phyloP scores from a whole-genome alignment of 148 eudicot genomes.

The Talinum fruticosum region DNA sequence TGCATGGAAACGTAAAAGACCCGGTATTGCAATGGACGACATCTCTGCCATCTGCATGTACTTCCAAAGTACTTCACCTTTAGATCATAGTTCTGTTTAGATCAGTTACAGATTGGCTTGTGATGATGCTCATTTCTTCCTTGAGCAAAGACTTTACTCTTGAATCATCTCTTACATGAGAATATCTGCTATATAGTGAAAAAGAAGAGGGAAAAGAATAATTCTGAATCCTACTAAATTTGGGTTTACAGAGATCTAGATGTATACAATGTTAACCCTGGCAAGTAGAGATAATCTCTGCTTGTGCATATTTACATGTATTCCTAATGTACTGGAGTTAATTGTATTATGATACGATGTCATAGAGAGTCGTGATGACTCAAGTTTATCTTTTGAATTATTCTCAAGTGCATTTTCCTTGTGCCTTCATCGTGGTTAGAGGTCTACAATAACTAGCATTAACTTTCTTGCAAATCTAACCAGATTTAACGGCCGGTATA shows the following conservation, averaged over 20 bases:
- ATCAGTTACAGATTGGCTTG: background rate
- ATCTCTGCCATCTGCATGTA: slow-evolving; percentile 76
- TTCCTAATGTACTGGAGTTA: too few relatives aligned
- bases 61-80: slow-evolving; percentile 36
- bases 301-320: background rate
- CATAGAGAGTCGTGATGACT: background rate
- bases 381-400: background rate
- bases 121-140: background rate
- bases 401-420: too few relatives aligned
- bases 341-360: background rate
- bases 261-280: background rate
- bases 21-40: slow-evolving; percentile 57
- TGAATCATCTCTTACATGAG: background rate
- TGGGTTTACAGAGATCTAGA: background rate
- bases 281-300: background rate
- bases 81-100: slow-evolving; percentile 7
- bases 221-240: background rate
- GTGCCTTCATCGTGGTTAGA: too few relatives aligned
- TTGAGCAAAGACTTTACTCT: slow-evolving; percentile 4
- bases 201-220: background rate
- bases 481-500: too few relatives aligned
- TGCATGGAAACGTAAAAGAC: slow-evolving; percentile 65
- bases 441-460: too few relatives aligned
- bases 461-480: too few relatives aligned
- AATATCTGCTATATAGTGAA: background rate